Conservation (phyloP, 306 rosid species). For the Lupinus albus region DNA sequence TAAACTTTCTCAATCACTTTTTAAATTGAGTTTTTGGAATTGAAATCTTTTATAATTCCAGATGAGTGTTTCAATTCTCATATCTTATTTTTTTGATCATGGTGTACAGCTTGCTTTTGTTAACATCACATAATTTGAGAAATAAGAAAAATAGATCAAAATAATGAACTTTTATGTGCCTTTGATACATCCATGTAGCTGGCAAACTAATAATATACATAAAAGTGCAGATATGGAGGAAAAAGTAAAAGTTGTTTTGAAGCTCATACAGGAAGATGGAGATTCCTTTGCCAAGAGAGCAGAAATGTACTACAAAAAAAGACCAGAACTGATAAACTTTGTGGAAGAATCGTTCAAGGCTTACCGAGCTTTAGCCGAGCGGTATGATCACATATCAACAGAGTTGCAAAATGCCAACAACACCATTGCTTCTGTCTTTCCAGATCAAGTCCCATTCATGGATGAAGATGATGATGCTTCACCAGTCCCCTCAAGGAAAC, state of each 20-base stretch:
- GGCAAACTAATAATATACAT: conserved; percentile 24
- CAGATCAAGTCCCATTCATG: conserved; percentile 88
- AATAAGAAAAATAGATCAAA: neutral
- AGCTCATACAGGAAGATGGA: conserved; percentile 79
- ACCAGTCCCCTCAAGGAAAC: conserved; percentile 49
- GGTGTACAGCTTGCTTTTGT: neutral
- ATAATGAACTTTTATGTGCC: neutral
- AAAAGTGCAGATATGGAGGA: conserved; percentile 87
- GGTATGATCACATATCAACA: conserved; percentile 90
- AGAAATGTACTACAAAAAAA: conserved; percentile 91
- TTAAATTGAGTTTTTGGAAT: neutral
- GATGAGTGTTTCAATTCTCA: neutral
- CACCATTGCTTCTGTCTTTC: conserved; percentile 87
- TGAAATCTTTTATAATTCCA: neutral
- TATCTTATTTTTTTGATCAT: neutral
- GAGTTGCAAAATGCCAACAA: conserved; percentile 96
- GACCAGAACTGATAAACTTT: conserved; percentile 83
- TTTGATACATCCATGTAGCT: conserved; percentile 16
- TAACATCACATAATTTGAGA: neutral
- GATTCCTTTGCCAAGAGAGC: conserved; percentile 98
- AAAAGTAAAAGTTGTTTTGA: conserved; percentile 62
- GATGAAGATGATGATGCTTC: conserved; percentile 74
- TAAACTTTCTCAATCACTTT: neutral
- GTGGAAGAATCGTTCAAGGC: conserved; percentile 87
- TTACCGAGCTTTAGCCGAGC: conserved; percentile 87